Evolutionary conservation across 176 grass and related monocot species (phyloP).

Genomic region (Thalia dealbata): DNA sequence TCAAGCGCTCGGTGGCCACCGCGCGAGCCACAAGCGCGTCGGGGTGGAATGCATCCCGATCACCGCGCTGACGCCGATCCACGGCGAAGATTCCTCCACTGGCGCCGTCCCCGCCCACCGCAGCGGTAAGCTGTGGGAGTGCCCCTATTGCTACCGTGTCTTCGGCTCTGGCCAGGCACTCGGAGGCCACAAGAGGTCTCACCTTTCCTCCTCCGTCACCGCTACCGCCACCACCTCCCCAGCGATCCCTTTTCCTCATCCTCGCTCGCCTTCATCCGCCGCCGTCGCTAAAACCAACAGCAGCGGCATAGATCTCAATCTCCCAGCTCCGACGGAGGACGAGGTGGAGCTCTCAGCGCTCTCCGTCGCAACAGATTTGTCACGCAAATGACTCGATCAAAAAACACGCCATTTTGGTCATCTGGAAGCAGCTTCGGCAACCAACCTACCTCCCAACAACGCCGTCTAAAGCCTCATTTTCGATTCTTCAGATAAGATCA

Average conservation of each 20-base stretch:
- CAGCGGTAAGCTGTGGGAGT: constrained; percentile 19
- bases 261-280: neutral
- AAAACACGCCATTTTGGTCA: neutral
- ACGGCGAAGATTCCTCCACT: too few species aligned
- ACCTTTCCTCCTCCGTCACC: constrained; percentile 19
- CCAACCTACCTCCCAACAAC: neutral
- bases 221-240: neutral
- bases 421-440: neutral
- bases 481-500: neutral
- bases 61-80: neutral
- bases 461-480: neutral
- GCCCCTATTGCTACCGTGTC: constrained; percentile 34
- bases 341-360: constrained; percentile 10
- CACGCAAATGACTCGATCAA: neutral
- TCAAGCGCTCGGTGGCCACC: constrained; percentile 77
- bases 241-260: constrained; percentile 11
- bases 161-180: constrained; percentile 46
- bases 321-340: constrained; percentile 36
- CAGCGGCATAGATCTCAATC: constrained; percentile 47
- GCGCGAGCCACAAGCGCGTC: constrained; percentile 56
- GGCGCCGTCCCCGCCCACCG: neutral
- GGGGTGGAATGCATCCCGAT: neutral
- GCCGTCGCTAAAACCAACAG: neutral
- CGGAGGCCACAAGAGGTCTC: constrained; percentile 46
- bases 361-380: neutral